Base-by-base conservation (phyloP, 495 filamentous ascomycete genomes). In the Penicillium ochrochloron region DNA sequence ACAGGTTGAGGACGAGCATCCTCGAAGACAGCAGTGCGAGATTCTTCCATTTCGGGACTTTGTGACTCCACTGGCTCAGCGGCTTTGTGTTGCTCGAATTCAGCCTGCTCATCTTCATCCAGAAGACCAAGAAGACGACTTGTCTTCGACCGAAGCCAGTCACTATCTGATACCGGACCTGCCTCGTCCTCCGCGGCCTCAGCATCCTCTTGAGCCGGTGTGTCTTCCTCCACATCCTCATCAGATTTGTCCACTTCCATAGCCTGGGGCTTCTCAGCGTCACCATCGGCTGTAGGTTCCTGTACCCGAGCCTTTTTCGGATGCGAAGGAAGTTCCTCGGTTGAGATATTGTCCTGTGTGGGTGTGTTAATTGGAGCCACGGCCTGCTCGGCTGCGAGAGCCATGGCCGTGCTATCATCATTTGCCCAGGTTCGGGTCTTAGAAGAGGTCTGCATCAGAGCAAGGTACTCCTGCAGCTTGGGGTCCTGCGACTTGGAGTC, bases 101-200 rank as follows among this genome's bases (percentile, higher is more conserved):
- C 78, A 33, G 73, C 73, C 42, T 78, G 74, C 57, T 84, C 80
- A 57, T 88, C 85, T 34, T 91, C 88, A 70, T 94, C 92, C 23
- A 92, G 80, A 23, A 98, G 79, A 71, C 93, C 96, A 39, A 98
- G 82, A 52, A 97, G 77, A 66, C 96, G 86, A 74, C 89, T 97
- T n/a, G 93, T 97, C 66, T 92, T 89, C 44, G 91, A 96, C 44
- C 95, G 88, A 55, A 97, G 82, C 95, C 95, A 99, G 73, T 99
- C 95, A 51, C 86, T 84, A 73, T 99, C 96, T 12, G 77, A 76
- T 37, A 75, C 68, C 21, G 76, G 72, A 35, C 68, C 69, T 48
- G 68, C 59, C 17, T 76, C 61, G 9, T 35, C 66, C 57, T 61
- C 11, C 10, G 33, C 63, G 44, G 63, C 50, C 39, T 60, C 62